Evolutionary conservation across 2,329 filamentous ascomycete genomes (phyloP).

Genomic region (Colletotrichum shisoi): DNA sequence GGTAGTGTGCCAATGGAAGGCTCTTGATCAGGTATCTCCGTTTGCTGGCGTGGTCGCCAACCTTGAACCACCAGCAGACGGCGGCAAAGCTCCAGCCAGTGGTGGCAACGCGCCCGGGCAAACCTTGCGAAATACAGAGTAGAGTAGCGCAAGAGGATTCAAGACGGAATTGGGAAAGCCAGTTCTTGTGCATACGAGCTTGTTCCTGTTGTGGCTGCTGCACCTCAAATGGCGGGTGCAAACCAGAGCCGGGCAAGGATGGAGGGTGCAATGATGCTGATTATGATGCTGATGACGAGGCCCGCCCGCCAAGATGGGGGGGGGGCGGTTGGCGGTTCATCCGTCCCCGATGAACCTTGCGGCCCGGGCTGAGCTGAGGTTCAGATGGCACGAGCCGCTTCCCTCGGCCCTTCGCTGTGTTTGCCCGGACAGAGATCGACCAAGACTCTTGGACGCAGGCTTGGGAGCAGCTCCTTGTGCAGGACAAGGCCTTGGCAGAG

Average conservation of each 20-base stretch:
- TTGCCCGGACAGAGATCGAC: slow-evolving; percentile 31
- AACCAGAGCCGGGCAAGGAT: slow-evolving; percentile 24
- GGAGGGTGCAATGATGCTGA: slow-evolving; percentile 9
- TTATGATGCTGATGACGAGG: slow-evolving; percentile 33
- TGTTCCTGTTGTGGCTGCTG: too few relatives aligned
- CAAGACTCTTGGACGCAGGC: slow-evolving; percentile 34
- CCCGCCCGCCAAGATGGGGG: slow-evolving; percentile 26
- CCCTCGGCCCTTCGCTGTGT: slow-evolving; percentile 29
- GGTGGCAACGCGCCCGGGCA: not conserved
- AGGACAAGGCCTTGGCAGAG: slow-evolving; percentile 8
- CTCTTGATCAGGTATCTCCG: slow-evolving; percentile 12
- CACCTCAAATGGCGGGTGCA: not conserved
- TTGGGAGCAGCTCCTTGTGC: slow-evolving; percentile 23
- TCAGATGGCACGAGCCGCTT: slow-evolving; percentile 38
- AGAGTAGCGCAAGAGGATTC: too few relatives aligned
- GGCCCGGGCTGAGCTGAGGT: slow-evolving; percentile 20
- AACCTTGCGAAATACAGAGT: not conserved
- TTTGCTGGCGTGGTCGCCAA: not conserved
- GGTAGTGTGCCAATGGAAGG: not conserved
- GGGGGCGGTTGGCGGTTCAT: slow-evolving; percentile 14
- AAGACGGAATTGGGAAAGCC: not conserved
- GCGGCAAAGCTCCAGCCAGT: not conserved
- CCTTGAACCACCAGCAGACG: not conserved
- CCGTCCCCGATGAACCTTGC: slow-evolving; percentile 2
- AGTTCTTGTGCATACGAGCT: not conserved